Percentiles rank a stretch among this genome's conserved stretches.
These are phyloP conservation scores for Candida ipomoeae DNA, from an alignment of 805 yeast species.

Conservation along the genomic window DNA sequence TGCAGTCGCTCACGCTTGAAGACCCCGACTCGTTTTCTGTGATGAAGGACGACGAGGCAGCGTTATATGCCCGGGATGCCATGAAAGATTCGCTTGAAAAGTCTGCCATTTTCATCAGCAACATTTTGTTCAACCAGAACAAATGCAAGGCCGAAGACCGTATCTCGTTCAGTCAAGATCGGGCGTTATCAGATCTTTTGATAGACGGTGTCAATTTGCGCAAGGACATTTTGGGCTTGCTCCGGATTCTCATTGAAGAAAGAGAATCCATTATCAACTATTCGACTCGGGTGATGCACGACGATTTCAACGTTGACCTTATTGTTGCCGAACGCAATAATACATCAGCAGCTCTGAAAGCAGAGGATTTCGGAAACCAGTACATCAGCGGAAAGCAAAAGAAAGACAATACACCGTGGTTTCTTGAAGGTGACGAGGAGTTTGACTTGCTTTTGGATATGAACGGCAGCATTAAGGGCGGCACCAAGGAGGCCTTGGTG, in stretches of 20 bases:
- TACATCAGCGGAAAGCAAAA: conserved; percentile 34
- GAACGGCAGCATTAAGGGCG: conserved; percentile 76
- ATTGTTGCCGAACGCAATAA: conserved; percentile 46
- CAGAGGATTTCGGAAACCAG: conserved; percentile 33
- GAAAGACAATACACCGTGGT: conserved; percentile 60
- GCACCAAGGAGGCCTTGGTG: conserved; percentile 71
- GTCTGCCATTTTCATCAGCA: conserved; percentile 45
- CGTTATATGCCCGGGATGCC: conserved; percentile 37
- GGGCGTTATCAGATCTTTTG: conserved; percentile 36
- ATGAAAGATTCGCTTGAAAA: conserved; percentile 43
- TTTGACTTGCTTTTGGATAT: conserved; percentile 54
- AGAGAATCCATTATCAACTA: conserved; percentile 66
- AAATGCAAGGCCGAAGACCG: conserved; percentile 32
- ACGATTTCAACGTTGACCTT: conserved; percentile 59
- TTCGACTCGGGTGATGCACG: conserved; percentile 74
- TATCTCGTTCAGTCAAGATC: conserved; percentile 38
- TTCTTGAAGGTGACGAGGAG: conserved; percentile 62
- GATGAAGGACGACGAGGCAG: conserved; percentile 51
- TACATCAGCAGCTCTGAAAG: conserved; percentile 33
- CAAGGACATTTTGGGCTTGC: conserved; percentile 34
- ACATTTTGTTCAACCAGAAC: conserved; percentile 44
- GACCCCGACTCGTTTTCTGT: conserved; percentile 75
- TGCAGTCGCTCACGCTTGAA: conserved; percentile 63
- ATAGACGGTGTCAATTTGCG: conserved; percentile 32
- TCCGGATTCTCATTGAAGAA: conserved; percentile 62